A percentile compares a stretch with the other conserved stretches of the same genome.
These are phyloP conservation scores for Solanum ossicruentum DNA, from an alignment of 257 asterid species.

Conservation along the genomic window DNA sequence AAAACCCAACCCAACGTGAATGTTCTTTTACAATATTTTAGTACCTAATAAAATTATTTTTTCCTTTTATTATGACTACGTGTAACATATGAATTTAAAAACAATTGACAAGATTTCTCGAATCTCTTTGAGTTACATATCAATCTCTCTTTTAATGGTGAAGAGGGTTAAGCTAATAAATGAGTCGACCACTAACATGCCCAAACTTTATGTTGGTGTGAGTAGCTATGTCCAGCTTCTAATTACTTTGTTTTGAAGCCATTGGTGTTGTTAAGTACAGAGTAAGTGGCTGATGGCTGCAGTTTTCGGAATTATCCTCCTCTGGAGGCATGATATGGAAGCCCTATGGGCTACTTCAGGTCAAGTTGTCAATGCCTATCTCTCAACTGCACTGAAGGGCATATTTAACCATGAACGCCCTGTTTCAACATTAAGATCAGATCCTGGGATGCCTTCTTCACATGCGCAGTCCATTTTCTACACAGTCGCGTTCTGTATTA, in stretches of 20 bases:
- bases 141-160: too few species aligned
- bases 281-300: conserved; percentile 60
- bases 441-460: conserved; percentile 95
- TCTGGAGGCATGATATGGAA: conserved; percentile 71
- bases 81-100: too few species aligned
- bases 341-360: conserved; percentile 65
- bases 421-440: conserved; percentile 41
- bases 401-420: conserved; percentile 72
- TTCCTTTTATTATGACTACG: too few species aligned
- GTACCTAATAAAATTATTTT: too few species aligned
- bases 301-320: conserved; percentile 16
- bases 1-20: too few species aligned
- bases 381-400: conserved; percentile 39
- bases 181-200: too few species aligned
- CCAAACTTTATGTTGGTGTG: background rate
- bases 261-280: conserved; percentile 18
- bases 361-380: conserved; percentile 12
- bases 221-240: background rate
- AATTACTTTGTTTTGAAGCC: background rate
- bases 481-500: conserved; percentile 19
- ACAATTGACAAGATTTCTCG: too few species aligned
- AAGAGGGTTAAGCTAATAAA: too few species aligned
- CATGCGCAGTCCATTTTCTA: conserved; percentile 67
- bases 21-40: too few species aligned
- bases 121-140: too few species aligned